A percentile compares a stretch with the other conserved stretches of the same genome.
Evolutionary conservation across 2,329 filamentous ascomycete genomes (phyloP).

Genomic region (Trichoderma atroviride): DNA sequence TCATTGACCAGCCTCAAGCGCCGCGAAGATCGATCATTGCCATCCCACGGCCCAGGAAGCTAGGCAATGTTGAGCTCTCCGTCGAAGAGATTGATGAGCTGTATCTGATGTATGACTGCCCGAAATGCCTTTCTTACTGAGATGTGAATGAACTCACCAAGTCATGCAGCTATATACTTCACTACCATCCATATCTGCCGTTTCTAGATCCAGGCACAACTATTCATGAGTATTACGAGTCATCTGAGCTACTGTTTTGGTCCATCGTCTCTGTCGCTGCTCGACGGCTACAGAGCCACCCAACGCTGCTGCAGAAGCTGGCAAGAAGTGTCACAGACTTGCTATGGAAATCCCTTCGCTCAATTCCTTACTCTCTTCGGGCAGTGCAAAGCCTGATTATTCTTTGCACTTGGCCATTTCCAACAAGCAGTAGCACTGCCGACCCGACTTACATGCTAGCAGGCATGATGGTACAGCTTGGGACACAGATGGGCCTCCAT

Average conservation of each 20-base stretch:
- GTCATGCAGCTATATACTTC: background rate
- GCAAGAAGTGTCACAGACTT: slow-evolving; percentile 12
- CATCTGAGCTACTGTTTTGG: slow-evolving; percentile 15
- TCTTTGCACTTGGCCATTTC: slow-evolving; percentile 17
- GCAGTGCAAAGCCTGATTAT: slow-evolving; percentile 12
- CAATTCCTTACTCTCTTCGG: slow-evolving; percentile 16
- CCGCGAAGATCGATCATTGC: background rate
- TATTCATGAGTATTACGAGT: slow-evolving; percentile 6
- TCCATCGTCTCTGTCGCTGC: slow-evolving; percentile 16
- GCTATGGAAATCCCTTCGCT: slow-evolving; percentile 11
- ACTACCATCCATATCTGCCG: slow-evolving; percentile 10
- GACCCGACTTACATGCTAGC: slow-evolving; percentile 19
- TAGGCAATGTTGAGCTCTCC: slow-evolving; percentile 14
- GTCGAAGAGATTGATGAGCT: slow-evolving; percentile 21
- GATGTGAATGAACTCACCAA: background rate
- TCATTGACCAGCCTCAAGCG: slow-evolving; percentile 14
- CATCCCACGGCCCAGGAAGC: slow-evolving; percentile 4
- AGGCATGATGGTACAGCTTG: slow-evolving; percentile 22
- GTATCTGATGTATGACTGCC: background rate
- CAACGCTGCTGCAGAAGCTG: slow-evolving; percentile 7
- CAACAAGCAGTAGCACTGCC: slow-evolving; percentile 18
- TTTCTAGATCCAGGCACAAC: slow-evolving; percentile 9
- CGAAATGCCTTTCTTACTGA: background rate
- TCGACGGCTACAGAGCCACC: slow-evolving; percentile 13
- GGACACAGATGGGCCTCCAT: slow-evolving; percentile 15